Percentiles rank a stretch among this genome's conserved stretches.
Evolutionary conservation across 1,284 basidiomycete species (phyloP).

Genomic region (Tilletia caries): DNA sequence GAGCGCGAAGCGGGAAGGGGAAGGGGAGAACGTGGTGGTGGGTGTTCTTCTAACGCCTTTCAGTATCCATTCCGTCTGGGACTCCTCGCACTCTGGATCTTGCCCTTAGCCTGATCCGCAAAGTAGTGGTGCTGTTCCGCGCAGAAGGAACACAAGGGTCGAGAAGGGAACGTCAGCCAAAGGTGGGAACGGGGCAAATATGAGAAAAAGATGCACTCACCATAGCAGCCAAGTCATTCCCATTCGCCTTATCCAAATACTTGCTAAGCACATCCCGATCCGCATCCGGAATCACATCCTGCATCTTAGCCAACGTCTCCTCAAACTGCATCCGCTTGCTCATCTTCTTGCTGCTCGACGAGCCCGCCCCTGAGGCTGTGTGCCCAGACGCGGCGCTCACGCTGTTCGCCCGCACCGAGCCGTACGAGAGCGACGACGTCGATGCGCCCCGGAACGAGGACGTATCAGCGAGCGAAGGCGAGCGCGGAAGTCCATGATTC

Average conservation of each 20-base stretch:
- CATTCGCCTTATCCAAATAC: conserved; percentile 37
- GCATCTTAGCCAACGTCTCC: conserved; percentile 30
- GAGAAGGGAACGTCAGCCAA: neutral
- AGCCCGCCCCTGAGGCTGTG: neutral
- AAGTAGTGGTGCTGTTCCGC: conserved; percentile 9
- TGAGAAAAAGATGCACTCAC: neutral
- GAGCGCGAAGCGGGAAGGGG: no score
- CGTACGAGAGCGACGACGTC: neutral
- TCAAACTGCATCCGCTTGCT: conserved; percentile 18
- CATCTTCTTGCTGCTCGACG: neutral
- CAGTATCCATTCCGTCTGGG: neutral
- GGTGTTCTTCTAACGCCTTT: no score
- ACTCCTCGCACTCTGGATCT: neutral
- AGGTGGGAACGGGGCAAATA: neutral
- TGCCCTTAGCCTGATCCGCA: conserved; percentile 12
- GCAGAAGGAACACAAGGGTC: neutral
- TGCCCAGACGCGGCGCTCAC: neutral
- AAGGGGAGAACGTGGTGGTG: no score
- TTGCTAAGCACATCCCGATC: conserved; percentile 29
- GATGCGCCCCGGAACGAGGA: neutral
- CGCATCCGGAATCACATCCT: conserved; percentile 43
- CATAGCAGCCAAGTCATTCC: conserved; percentile 40
- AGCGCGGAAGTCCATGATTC: neutral
- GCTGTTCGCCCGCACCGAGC: neutral
- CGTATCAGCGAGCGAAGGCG: conserved; percentile 9